Percentiles rank a stretch among this genome's conserved stretches.
phyloP scores from a whole-genome alignment of 2,329 filamentous ascomycete species.

The Hymenoscyphus occultus region DNA sequence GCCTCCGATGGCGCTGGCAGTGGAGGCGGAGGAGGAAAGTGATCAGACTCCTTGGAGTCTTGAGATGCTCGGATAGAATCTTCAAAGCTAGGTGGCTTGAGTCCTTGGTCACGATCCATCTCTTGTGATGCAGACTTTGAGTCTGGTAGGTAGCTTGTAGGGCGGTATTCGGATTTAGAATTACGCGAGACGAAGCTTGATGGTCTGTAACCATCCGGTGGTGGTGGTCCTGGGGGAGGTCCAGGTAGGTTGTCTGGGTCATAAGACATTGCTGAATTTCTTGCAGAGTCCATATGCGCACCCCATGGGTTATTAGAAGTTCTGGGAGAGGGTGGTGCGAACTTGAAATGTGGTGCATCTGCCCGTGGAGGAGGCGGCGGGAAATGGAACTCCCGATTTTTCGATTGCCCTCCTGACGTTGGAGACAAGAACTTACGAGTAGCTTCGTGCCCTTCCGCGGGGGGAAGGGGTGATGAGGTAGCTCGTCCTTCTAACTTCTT shows the following conservation, averaged over 20 bases:
- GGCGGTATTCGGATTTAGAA: constrained; percentile 16
- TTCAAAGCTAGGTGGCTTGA: constrained; percentile 14
- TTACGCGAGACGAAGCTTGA: constrained; percentile 26
- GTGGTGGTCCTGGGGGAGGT: constrained; percentile 27
- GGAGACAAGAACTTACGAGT: constrained; percentile 34
- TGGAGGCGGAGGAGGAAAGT: constrained; percentile 6
- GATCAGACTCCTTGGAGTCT: constrained; percentile 15
- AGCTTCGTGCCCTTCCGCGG: constrained; percentile 44
- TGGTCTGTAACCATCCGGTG: constrained; percentile 24
- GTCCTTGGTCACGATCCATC: constrained; percentile 7
- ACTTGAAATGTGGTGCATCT: constrained; percentile 57
- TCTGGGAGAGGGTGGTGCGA: constrained; percentile 49
- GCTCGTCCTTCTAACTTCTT: constrained; percentile 49
- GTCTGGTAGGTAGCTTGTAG: constrained; percentile 9
- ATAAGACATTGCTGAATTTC: constrained; percentile 29
- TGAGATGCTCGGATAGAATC: constrained; percentile 8
- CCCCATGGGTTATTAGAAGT: constrained; percentile 31
- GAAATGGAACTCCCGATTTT: constrained; percentile 52
- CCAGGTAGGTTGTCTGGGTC: constrained; percentile 32
- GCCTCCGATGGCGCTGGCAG: background rate
- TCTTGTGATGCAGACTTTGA: constrained; percentile 15
- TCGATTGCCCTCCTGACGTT: constrained; percentile 11
- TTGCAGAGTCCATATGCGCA: constrained; percentile 20
- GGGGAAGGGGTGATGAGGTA: constrained; percentile 16
- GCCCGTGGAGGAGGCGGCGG: constrained; percentile 47